These are phyloP conservation scores for Paraphoma chrysanthemicola DNA, from an alignment of 2,329 filamentous ascomycete species.

Conservation along the genomic window DNA sequence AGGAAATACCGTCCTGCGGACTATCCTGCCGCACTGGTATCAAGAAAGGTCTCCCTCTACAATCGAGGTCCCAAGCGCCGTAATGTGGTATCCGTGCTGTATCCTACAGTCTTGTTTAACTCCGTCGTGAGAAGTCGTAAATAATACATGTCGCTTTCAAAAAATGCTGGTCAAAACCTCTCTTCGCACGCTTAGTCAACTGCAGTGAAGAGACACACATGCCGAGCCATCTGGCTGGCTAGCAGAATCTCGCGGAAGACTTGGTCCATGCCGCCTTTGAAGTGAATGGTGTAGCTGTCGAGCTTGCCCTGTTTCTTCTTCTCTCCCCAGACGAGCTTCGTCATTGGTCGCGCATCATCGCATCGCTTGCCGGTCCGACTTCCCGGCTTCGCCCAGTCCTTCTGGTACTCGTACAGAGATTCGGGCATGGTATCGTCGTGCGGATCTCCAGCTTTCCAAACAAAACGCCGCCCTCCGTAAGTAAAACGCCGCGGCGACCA, in stretches of 20 bases:
- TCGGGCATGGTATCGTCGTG: slow-evolving; percentile 56
- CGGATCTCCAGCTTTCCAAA: slow-evolving; percentile 54
- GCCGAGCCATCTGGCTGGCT: slow-evolving; percentile 47
- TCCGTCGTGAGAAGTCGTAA: slow-evolving; percentile 14
- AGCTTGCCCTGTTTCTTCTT: slow-evolving; percentile 46
- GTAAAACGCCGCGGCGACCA: slow-evolving; percentile 48
- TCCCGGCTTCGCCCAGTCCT: slow-evolving; percentile 44
- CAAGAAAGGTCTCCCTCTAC: not conserved
- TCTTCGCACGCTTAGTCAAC: slow-evolving; percentile 31
- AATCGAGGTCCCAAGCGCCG: slow-evolving; percentile 8
- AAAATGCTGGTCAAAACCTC: not conserved
- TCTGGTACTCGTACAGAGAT: slow-evolving; percentile 45
- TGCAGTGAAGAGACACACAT: slow-evolving; percentile 46
- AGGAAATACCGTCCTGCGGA: not conserved
- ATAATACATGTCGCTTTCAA: slow-evolving; percentile 9
- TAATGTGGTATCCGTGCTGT: slow-evolving; percentile 22
- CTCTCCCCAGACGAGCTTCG: slow-evolving; percentile 45
- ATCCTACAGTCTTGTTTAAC: slow-evolving; percentile 6
- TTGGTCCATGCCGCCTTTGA: slow-evolving; percentile 46
- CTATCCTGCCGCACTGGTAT: slow-evolving; percentile 1
- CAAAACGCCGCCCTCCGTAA: slow-evolving; percentile 45
- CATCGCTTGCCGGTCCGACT: slow-evolving; percentile 45
- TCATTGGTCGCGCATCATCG: slow-evolving; percentile 38
- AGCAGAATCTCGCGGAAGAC: slow-evolving; percentile 46
- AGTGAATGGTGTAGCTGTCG: slow-evolving; percentile 48